Conservation (phyloP, 768 basidiomycete genomes). For the Strobilomyces confusus region DNA sequence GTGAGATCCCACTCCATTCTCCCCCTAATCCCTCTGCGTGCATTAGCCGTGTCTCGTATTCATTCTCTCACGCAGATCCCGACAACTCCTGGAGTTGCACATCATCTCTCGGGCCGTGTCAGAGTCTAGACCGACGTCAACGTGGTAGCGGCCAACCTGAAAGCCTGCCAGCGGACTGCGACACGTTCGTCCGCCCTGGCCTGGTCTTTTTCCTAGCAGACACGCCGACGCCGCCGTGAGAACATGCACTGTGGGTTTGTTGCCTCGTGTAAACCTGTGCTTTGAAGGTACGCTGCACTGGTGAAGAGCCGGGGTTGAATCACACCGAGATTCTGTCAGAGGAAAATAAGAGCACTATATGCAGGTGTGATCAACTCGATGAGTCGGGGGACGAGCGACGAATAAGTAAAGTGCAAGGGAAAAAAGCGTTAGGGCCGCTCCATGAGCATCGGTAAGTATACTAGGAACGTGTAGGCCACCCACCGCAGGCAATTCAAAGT, state of each 20-base stretch:
- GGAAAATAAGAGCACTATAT: background rate
- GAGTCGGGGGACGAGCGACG: background rate
- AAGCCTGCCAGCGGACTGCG: background rate
- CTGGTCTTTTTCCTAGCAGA: background rate
- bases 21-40: background rate
- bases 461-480: slow-evolving; percentile 29
- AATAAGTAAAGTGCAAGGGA: background rate
- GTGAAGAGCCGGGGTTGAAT: background rate
- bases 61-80: background rate
- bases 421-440: background rate
- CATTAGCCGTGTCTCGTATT: background rate
- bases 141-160: background rate
- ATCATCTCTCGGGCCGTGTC: background rate
- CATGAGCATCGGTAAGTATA: background rate
- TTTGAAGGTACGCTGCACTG: background rate
- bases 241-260: slow-evolving; percentile 8
- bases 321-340: background rate
- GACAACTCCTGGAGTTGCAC: background rate
- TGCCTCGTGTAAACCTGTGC: slow-evolving; percentile 1
- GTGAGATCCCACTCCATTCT: background rate
- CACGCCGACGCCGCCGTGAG: slow-evolving; percentile 6
- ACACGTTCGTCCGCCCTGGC: background rate
- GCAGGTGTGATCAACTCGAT: background rate
- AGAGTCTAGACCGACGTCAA: background rate
- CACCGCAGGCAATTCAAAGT: slow-evolving; percentile 29